Evolutionary conservation across 2,329 filamentous ascomycete genomes (phyloP).

Genomic region (Didymella glomerata): DNA sequence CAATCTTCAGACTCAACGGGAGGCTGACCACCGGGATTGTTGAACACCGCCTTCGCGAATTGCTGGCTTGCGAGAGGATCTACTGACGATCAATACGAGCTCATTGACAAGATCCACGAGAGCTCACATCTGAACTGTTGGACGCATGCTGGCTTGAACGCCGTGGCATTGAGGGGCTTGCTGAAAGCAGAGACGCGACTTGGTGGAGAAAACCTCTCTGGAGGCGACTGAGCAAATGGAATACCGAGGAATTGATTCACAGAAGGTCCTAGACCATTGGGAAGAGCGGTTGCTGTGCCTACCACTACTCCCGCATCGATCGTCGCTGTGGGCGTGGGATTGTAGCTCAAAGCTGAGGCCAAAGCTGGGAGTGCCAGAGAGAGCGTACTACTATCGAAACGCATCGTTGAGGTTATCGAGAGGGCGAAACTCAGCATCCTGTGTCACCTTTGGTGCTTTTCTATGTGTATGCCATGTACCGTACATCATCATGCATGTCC

Average conservation of each 20-base stretch:
- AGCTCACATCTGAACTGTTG: conserved; percentile 38
- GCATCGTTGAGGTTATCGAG: conserved; percentile 7
- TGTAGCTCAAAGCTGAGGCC: conserved; percentile 3
- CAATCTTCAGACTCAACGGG: conserved; percentile 51
- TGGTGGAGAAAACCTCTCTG: conserved; percentile 37
- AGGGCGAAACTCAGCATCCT: background rate
- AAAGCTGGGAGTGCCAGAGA: conserved; percentile 6
- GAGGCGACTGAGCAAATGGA: conserved; percentile 40
- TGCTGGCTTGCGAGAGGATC: conserved; percentile 30
- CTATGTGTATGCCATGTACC: background rate
- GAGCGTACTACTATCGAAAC: background rate
- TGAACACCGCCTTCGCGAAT: conserved; percentile 32
- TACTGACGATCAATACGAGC: background rate
- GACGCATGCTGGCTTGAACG: conserved; percentile 34
- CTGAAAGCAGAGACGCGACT: conserved; percentile 24
- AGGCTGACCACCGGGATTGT: conserved; percentile 28
- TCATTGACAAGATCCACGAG: background rate
- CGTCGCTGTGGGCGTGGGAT: conserved; percentile 34
- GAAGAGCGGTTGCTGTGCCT: conserved; percentile 38
- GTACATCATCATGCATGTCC: background rate
- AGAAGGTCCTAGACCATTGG: conserved; percentile 24
- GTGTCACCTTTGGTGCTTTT: background rate
- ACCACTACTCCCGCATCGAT: conserved; percentile 36
- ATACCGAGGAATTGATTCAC: conserved; percentile 46
- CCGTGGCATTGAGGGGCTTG: conserved; percentile 28